Evolutionary conservation across 1,284 basidiomycete genomes (phyloP).

Genomic region (Bjerkandera adusta): DNA sequence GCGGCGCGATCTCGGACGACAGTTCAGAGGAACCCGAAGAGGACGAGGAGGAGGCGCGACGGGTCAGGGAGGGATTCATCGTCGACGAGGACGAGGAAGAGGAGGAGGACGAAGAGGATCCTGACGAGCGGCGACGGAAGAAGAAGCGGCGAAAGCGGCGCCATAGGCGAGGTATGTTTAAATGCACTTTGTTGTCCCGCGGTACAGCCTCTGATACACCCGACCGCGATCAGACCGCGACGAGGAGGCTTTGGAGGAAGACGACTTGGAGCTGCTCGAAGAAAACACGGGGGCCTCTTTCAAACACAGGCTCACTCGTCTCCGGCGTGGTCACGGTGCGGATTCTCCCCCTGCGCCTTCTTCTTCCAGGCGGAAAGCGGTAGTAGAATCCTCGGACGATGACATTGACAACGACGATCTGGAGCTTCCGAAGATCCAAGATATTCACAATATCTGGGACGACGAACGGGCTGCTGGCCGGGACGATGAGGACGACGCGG

Average conservation of each 20-base stretch:
- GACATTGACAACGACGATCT: conserved; percentile 62
- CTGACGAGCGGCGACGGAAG: conserved; percentile 52
- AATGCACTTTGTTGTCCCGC: neutral
- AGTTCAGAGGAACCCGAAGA: conserved; percentile 86
- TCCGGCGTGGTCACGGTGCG: conserved; percentile 70
- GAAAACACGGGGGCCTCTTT: conserved; percentile 89
- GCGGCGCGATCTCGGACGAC: conserved; percentile 57
- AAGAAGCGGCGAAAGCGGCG: conserved; percentile 69
- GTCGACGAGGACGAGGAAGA: conserved; percentile 81
- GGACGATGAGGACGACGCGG: conserved; percentile 65
- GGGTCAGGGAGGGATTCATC: conserved; percentile 80
- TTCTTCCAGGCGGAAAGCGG: conserved; percentile 54
- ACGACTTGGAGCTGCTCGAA: conserved; percentile 91
- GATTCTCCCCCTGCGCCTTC: conserved; percentile 62
- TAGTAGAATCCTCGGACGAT: conserved; percentile 71
- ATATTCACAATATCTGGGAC: conserved; percentile 84
- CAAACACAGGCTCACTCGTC: conserved; percentile 64
- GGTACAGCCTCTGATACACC: conserved; percentile 13
- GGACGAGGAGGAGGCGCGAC: conserved; percentile 75
- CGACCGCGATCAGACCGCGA: conserved; percentile 42
- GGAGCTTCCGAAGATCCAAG: conserved; percentile 52
- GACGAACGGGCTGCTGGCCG: conserved; percentile 62
- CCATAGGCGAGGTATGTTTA: conserved; percentile 55
- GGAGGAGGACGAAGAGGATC: conserved; percentile 61
- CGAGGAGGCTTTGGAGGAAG: conserved; percentile 86